Percentiles rank a stretch among this genome's conserved stretches.
These are phyloP conservation scores for Amauroascus verrucosus DNA, from an alignment of 2,329 filamentous ascomycete species.

Conservation along the genomic window DNA sequence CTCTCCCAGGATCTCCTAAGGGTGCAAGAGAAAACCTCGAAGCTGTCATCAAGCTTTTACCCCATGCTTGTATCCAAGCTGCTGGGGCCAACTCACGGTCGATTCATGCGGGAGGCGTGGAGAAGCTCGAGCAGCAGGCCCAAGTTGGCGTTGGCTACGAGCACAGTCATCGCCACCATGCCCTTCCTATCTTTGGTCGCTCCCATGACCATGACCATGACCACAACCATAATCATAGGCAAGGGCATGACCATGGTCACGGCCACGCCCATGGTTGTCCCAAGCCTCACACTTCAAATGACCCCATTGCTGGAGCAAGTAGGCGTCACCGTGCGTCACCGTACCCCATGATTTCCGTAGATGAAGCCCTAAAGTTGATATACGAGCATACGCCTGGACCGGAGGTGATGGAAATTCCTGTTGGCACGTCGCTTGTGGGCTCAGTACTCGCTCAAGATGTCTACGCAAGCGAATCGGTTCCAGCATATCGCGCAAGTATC, in stretches of 20 bases:
- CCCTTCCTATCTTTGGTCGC: slow-evolving; percentile 21
- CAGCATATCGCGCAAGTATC: slow-evolving; percentile 89
- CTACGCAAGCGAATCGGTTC: slow-evolving; percentile 68
- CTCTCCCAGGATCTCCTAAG: slow-evolving; percentile 87
- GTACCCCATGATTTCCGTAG: slow-evolving; percentile 81
- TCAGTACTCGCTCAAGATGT: slow-evolving; percentile 76
- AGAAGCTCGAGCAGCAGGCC: slow-evolving; percentile 75
- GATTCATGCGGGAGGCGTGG: slow-evolving; percentile 69
- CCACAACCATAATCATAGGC: slow-evolving; percentile 49
- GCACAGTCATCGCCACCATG: slow-evolving; percentile 16
- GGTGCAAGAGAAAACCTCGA: slow-evolving; percentile 89
- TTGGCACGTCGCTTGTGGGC: slow-evolving; percentile 59
- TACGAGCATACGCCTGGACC: slow-evolving; percentile 60
- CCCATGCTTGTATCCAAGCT: slow-evolving; percentile 88
- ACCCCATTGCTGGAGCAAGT: slow-evolving; percentile 50
- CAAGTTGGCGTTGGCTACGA: slow-evolving; percentile 42
- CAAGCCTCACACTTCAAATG: slow-evolving; percentile 63
- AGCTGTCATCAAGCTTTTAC: slow-evolving; percentile 76
- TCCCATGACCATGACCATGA: slow-evolving; percentile 33
- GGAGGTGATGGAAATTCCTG: slow-evolving; percentile 46
- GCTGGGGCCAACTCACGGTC: slow-evolving; percentile 69
- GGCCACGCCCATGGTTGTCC: slow-evolving; percentile 53
- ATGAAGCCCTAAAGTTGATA: slow-evolving; percentile 66
- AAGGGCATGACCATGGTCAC: too few species aligned
- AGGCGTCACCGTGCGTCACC: slow-evolving; percentile 74